phyloP scores from a whole-genome alignment of 495 filamentous ascomycete species.

The Podospora australis region DNA sequence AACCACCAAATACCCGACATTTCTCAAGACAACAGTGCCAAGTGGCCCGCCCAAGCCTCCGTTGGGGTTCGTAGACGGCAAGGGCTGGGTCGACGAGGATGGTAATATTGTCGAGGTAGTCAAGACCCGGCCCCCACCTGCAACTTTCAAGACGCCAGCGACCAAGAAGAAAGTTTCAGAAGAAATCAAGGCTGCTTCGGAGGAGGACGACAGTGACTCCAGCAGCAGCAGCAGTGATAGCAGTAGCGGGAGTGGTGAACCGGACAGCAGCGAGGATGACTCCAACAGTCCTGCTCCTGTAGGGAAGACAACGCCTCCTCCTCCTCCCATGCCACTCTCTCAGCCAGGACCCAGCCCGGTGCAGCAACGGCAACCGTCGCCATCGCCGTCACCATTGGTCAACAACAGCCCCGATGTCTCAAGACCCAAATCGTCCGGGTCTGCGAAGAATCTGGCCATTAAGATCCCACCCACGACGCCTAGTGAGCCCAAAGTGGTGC shows the following conservation, averaged over 20 bases:
- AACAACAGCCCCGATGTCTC: slow-evolving; percentile 17
- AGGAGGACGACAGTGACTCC: background rate
- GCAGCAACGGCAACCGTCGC: background rate
- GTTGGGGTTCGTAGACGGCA: slow-evolving; percentile 61
- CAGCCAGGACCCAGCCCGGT: background rate
- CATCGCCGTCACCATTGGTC: slow-evolving; percentile 15
- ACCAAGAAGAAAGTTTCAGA: background rate
- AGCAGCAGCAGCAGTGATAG: slow-evolving; percentile 1
- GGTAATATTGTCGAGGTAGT: slow-evolving; percentile 65
- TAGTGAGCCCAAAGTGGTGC: slow-evolving; percentile 53
- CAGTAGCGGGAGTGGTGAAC: slow-evolving; percentile 7
- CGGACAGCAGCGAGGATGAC: slow-evolving; percentile 14
- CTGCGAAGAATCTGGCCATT: slow-evolving; percentile 41
- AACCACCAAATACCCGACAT: slow-evolving; percentile 68
- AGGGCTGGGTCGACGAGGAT: slow-evolving; percentile 80
- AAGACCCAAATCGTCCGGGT: slow-evolving; percentile 37
- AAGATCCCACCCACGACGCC: slow-evolving; percentile 42
- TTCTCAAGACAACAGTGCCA: slow-evolving; percentile 51
- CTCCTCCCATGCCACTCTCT: no score
- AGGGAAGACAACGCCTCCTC: slow-evolving; percentile 4
- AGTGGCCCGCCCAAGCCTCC: slow-evolving; percentile 28
- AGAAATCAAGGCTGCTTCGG: background rate
- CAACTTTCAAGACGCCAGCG: slow-evolving; percentile 3
- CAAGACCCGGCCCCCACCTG: slow-evolving; percentile 21
- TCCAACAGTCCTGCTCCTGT: slow-evolving; percentile 25